Conservation (phyloP, 495 filamentous ascomycete genomes). For the Penicillium riverlandense region DNA sequence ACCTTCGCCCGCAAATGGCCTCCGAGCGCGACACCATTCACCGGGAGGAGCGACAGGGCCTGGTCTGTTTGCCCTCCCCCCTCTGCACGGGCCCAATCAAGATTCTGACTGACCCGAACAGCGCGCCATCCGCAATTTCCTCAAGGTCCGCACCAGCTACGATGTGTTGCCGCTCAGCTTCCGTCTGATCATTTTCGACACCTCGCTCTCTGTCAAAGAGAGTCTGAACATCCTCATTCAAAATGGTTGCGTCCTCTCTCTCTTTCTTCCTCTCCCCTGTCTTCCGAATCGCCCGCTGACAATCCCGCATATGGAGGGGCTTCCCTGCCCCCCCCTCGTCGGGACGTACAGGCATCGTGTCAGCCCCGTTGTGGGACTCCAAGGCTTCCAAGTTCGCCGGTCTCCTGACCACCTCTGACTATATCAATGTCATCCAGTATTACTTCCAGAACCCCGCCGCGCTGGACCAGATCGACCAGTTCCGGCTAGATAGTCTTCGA, state of each 20-base stretch:
- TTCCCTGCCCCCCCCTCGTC: constrained; percentile 1
- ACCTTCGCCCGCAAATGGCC: constrained; percentile 64
- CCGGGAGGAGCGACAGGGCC: constrained; percentile 83
- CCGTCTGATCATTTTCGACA: constrained; percentile 93
- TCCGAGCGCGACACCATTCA: constrained; percentile 46
- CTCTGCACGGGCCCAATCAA: constrained; percentile 11
- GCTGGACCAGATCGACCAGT: constrained; percentile 83
- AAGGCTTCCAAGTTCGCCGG: constrained; percentile 90
- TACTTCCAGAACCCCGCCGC: constrained; percentile 97
- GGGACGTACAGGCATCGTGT: constrained; percentile 76
- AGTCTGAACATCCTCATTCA: constrained; percentile 94
- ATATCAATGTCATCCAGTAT: constrained; percentile 97
- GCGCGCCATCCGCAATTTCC: constrained; percentile 89
- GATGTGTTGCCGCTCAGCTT: constrained; percentile 98
- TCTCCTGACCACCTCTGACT: constrained; percentile 90
- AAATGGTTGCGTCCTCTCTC: constrained; percentile 60
- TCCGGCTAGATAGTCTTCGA: constrained; percentile 86
- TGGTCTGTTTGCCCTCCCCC: constrained; percentile 47
- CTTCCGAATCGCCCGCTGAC: background rate
- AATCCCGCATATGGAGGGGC: background rate
- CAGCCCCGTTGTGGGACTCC: constrained; percentile 95
- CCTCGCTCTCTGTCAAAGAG: constrained; percentile 90
- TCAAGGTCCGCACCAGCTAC: constrained; percentile 94
- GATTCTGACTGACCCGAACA: constrained; percentile 38
- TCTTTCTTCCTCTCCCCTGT: constrained; percentile 2